These are phyloP conservation scores for Saccharomyces hybrid DNA, from an alignment of 1,139 yeast species.

Conservation along the genomic window DNA sequence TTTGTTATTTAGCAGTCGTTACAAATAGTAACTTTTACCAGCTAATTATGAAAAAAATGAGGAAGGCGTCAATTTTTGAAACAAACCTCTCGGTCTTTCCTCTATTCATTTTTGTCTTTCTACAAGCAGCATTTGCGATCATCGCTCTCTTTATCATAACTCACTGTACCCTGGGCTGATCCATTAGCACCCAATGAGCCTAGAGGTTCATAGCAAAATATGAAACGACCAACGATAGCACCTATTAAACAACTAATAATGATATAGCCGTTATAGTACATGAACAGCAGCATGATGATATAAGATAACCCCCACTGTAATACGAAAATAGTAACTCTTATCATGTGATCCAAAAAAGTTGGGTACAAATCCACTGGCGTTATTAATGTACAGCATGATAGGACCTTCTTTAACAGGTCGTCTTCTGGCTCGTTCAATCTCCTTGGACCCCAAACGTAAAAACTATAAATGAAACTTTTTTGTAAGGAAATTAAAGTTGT, in stretches of 20 bases:
- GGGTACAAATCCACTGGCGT: constrained; percentile 32
- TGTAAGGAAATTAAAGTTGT: constrained; percentile 12
- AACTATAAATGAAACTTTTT: constrained; percentile 2
- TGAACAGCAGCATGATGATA: constrained; percentile 59
- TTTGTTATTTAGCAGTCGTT: not conserved
- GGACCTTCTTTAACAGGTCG: not conserved
- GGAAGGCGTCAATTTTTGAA: not conserved
- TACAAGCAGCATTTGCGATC: constrained; percentile 29
- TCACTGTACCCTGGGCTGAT: constrained; percentile 6
- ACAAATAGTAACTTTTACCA: not conserved
- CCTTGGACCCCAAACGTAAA: not conserved
- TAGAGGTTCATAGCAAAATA: constrained; percentile 42
- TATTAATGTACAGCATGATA: constrained; percentile 7
- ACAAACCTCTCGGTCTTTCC: too few species aligned
- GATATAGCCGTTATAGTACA: constrained; percentile 66
- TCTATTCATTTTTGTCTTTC: not conserved
- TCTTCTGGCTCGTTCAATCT: not conserved
- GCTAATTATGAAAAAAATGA: not conserved
- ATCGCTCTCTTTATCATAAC: constrained; percentile 21
- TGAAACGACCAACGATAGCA: constrained; percentile 49
- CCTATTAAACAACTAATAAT: constrained; percentile 57
- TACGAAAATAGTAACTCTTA: constrained; percentile 43
- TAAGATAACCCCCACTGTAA: constrained; percentile 58
- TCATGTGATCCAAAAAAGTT: constrained; percentile 40
- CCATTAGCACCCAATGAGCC: constrained; percentile 26